These are phyloP conservation scores for Xerocomellus dryophilus DNA, from an alignment of 768 basidiomycete genomes.

Conservation along the genomic window DNA sequence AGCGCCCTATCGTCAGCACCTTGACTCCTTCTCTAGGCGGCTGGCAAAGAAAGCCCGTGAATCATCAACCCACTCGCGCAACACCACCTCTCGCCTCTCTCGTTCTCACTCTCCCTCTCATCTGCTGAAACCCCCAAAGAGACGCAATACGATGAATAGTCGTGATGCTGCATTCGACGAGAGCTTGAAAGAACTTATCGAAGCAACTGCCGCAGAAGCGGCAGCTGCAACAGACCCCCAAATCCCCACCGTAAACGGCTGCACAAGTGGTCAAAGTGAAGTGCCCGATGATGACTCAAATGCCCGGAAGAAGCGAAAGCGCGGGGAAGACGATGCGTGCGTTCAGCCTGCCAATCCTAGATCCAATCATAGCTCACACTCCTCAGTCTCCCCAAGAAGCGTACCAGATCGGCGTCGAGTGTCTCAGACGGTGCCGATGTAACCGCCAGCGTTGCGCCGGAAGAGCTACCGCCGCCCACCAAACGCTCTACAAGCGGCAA, in stretches of 20 bases:
- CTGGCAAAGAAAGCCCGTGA: constrained; percentile 61
- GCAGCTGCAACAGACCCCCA: constrained; percentile 48
- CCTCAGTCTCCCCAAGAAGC: constrained; percentile 56
- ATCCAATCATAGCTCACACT: constrained; percentile 11
- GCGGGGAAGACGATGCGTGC: constrained; percentile 69
- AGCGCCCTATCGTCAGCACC: constrained; percentile 13
- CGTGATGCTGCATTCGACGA: constrained; percentile 93
- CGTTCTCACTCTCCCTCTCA: constrained; percentile 70
- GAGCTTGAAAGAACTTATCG: constrained; percentile 73
- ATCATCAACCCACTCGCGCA: constrained; percentile 61
- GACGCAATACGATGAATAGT: constrained; percentile 97
- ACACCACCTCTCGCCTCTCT: constrained; percentile 59
- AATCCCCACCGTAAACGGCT: constrained; percentile 34
- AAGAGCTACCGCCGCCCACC: constrained; percentile 41
- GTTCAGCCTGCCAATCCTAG: constrained; percentile 24
- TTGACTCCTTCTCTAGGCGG: constrained; percentile 44
- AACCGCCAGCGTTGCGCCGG: constrained; percentile 36
- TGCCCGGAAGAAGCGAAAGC: constrained; percentile 70
- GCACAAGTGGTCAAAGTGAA: constrained; percentile 40
- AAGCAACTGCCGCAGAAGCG: constrained; percentile 70
- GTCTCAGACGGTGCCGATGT: constrained; percentile 55
- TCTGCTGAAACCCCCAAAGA: constrained; percentile 70
- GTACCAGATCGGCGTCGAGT: constrained; percentile 72
- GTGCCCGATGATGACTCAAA: constrained; percentile 49
- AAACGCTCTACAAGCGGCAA: constrained; percentile 28